Conservation (phyloP, 768 basidiomycete species). For the Mycena filopes region DNA sequence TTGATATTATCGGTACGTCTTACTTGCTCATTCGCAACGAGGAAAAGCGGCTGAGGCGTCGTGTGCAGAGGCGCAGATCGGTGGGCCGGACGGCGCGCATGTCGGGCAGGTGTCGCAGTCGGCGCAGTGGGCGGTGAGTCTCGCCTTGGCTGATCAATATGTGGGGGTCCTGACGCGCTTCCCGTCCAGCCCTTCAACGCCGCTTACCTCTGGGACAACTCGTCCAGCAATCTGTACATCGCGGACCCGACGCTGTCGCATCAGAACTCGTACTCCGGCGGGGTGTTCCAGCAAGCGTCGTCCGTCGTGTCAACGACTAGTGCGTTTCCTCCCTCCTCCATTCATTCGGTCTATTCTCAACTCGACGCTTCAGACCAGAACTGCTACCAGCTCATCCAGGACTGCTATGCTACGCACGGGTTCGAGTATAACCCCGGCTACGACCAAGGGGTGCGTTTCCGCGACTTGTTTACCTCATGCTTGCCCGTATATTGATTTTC, state of each 20-base stretch:
- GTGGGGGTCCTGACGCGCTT: background rate
- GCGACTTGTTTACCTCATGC: constrained; percentile 40
- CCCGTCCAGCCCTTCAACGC: constrained; percentile 53
- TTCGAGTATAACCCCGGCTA: constrained; percentile 64
- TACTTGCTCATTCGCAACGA: background rate
- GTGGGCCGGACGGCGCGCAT: constrained; percentile 5
- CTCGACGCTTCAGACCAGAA: constrained; percentile 40
- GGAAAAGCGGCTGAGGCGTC: background rate
- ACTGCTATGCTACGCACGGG: constrained; percentile 60
- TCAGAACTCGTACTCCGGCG: constrained; percentile 58
- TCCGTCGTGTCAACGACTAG: constrained; percentile 46
- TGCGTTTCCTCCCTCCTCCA: constrained; percentile 32
- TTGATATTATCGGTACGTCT: constrained; percentile 58
- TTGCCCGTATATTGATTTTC: constrained; percentile 33
- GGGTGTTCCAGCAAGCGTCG: constrained; percentile 53
- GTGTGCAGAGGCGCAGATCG: constrained; percentile 53
- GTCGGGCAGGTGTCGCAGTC: constrained; percentile 59
- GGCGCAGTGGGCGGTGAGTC: constrained; percentile 56
- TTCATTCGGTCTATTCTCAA: constrained; percentile 13
- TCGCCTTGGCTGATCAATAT: constrained; percentile 4
- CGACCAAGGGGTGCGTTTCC: constrained; percentile 49
- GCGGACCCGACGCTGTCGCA: constrained; percentile 48
- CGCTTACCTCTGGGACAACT: constrained; percentile 53
- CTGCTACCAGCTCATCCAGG: constrained; percentile 56
- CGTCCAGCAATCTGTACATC: constrained; percentile 46